Evolutionary conservation across 2,329 filamentous ascomycete species (phyloP), one percentile per base, ranked within the genome.

Genomic region (Mycosphaerelloides madeirae): DNA sequence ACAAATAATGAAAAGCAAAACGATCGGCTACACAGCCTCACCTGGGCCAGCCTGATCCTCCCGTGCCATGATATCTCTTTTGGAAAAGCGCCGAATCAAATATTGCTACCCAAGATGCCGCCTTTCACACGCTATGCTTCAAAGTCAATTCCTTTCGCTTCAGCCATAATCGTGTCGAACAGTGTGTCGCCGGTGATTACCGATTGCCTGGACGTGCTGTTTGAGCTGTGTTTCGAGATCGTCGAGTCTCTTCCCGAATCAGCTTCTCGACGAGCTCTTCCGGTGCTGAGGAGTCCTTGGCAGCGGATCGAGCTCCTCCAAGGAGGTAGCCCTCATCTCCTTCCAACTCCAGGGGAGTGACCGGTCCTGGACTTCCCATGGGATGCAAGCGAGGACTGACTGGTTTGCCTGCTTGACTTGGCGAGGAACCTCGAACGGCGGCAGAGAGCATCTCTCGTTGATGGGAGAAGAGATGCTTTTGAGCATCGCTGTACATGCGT

Each of bases 341-440:
- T 55, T 74, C 74, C 25, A 77, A 66, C 51, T 72, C 70, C 36
- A 77, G 57, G n/a, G 74, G 74, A 18, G 74, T 77, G 31, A 77
- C 72, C 6, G 72, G 72, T 31, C 73, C 73, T 2, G 74, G 74
- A 43, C 73, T 76, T 13, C 70, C 72, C 16, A 74, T 57, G 18
- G 74, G 74, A 18, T 65, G 65, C 31, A 77, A 64, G 31, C 70
- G 67, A 25, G 74, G 74, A 56, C 71, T 74, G 18, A 59, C 65
- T 1, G 74, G 73, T 52, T 67, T 71, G 14, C 56, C 55, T n/a
- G 46, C 46, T 28, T 44, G 39, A 14, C 29, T 49, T 11, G 49
- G 46, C n/a, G 54, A 53, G 22, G 41, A 41, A n/a, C 49, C 54
- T 12, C 50, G 51, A 19, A 53, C 44, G 19, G 55, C 49, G 15